Percentiles rank a stretch among this genome's conserved stretches.
These are phyloP conservation scores for Blastocystis sp. DNA, from an alignment of 352 stramenopile species.

Conservation along the genomic window DNA sequence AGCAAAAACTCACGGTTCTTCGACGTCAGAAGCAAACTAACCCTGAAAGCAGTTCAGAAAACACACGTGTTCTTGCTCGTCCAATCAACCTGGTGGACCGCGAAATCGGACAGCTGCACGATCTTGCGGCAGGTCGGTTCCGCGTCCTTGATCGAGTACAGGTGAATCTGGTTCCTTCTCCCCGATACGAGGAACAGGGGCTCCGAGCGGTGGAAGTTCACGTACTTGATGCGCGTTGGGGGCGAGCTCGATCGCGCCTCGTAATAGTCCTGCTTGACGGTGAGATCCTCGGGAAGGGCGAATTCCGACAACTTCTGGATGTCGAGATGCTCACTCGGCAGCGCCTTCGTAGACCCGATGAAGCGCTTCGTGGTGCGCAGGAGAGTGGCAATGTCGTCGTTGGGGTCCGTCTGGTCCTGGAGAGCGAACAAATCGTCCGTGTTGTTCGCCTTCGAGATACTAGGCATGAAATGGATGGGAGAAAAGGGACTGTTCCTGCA, in stretches of 20 bases:
- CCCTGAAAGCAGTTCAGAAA: neutral
- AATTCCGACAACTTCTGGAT: slow-evolving; percentile 31
- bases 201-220: slow-evolving; percentile 37
- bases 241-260: neutral
- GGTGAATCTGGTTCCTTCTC: neutral
- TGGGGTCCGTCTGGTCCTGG: neutral
- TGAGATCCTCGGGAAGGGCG: neutral
- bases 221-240: neutral
- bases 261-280: neutral
- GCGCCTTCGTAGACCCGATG: neutral
- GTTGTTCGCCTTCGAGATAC: neutral
- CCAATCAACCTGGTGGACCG: slow-evolving; percentile 27
- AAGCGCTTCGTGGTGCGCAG: slow-evolving; percentile 54
- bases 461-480: neutral
- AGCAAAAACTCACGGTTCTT: slow-evolving; percentile 51
- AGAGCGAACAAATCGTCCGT: slow-evolving; percentile 34
- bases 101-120: slow-evolving; percentile 17
- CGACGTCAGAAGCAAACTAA: slow-evolving; percentile 22
- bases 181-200: slow-evolving; percentile 20
- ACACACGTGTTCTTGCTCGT: slow-evolving; percentile 49
- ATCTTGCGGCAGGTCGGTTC: slow-evolving; percentile 14
- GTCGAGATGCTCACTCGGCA: neutral
- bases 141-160: slow-evolving; percentile 20
- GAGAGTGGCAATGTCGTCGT: slow-evolving; percentile 24
- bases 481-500: neutral